These are phyloP conservation scores for Salvia rosmarinus DNA, from an alignment of 257 asterid genomes.

Conservation along the genomic window DNA sequence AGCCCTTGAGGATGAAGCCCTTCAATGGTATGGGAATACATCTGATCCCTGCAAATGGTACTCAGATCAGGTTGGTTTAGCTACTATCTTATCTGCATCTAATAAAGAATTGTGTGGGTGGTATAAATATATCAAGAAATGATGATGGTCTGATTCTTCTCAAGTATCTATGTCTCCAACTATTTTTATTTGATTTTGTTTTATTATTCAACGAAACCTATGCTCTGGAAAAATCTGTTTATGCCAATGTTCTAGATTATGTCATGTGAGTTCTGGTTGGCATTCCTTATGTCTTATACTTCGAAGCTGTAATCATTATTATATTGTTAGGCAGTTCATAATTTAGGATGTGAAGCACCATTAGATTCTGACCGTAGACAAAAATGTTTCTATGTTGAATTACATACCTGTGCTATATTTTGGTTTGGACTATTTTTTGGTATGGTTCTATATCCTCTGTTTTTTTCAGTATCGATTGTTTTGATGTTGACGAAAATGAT, in stretches of 20 bases:
- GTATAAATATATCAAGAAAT: slow-evolving; percentile 4
- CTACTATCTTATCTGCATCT: slow-evolving; percentile 8
- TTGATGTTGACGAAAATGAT: slow-evolving; percentile 91
- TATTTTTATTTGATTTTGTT: neutral
- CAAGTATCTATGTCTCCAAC: neutral
- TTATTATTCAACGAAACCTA: neutral
- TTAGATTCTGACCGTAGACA: slow-evolving; percentile 4
- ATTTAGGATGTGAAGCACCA: neutral
- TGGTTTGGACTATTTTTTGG: slow-evolving; percentile 16
- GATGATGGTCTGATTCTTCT: slow-evolving; percentile 15
- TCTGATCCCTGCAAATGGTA: slow-evolving; percentile 75
- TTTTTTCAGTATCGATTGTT: slow-evolving; percentile 59
- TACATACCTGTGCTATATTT: slow-evolving; percentile 23
- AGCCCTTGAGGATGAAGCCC: slow-evolving; percentile 42
- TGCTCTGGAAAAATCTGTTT: slow-evolving; percentile 5
- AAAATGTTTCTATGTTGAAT: slow-evolving; percentile 5
- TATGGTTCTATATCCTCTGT: slow-evolving; percentile 34
- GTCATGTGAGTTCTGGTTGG: slow-evolving; percentile 8
- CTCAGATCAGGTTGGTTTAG: slow-evolving; percentile 65
- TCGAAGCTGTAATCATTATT: neutral
- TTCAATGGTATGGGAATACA: slow-evolving; percentile 60
- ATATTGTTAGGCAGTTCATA: slow-evolving; percentile 16
- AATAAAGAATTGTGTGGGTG: slow-evolving; percentile 9
- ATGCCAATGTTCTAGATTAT: neutral
- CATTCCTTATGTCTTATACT: neutral